These are phyloP conservation scores for Agrocybe praecox DNA, from an alignment of 768 basidiomycete species.

Conservation along the genomic window DNA sequence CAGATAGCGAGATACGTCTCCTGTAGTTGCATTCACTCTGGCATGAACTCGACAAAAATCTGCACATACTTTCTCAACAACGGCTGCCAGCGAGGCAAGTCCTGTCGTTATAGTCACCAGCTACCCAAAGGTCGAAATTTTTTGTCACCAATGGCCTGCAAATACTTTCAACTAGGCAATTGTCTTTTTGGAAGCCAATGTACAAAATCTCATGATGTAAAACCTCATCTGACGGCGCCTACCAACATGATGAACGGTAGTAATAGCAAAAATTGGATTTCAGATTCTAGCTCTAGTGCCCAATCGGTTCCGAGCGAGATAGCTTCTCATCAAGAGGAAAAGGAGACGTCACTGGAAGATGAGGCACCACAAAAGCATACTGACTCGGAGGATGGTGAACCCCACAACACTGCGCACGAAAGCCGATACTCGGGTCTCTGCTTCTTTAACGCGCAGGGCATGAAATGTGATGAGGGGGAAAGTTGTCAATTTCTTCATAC, in stretches of 20 bases:
- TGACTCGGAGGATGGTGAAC: background rate
- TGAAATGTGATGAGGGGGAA: background rate
- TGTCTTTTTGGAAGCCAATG: constrained; percentile 28
- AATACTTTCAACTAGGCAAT: constrained; percentile 22
- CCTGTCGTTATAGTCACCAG: constrained; percentile 17
- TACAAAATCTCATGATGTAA: background rate
- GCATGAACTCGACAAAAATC: constrained; percentile 2
- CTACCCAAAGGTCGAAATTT: background rate
- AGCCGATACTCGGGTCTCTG: background rate
- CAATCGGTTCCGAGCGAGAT: background rate
- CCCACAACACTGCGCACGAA: background rate
- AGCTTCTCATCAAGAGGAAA: background rate
- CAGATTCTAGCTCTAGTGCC: background rate
- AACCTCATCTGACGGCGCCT: background rate
- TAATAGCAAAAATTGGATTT: background rate
- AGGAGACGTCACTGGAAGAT: background rate
- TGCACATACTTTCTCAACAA: constrained; percentile 17
- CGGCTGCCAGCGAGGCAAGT: constrained; percentile 11
- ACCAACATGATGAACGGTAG: background rate
- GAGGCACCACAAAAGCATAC: background rate
- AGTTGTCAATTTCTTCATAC: background rate
- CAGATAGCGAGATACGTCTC: background rate
- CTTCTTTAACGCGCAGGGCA: background rate
- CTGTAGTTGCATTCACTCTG: background rate
- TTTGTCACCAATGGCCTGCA: constrained; percentile 13